Conservation (phyloP, 2,329 filamentous ascomycete genomes). For the Ophiostoma novo-ulmi region DNA sequence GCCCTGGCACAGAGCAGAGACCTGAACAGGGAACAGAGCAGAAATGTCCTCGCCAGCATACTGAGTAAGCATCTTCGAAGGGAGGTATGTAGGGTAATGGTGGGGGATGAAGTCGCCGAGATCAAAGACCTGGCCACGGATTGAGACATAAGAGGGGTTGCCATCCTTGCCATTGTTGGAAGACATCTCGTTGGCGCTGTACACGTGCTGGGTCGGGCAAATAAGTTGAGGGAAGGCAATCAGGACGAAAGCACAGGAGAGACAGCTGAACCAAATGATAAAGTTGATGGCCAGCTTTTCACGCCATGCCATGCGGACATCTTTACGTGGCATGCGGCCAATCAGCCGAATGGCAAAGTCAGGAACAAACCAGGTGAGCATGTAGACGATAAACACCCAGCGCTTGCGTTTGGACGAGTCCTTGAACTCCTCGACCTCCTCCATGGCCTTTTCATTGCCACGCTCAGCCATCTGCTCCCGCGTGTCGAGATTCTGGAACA, state of each 20-base stretch:
- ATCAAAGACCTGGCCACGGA: conserved; percentile 87
- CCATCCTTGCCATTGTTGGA: conserved; percentile 66
- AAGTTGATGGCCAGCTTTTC: conserved; percentile 98
- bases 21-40: conserved; percentile 84
- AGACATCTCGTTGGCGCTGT: conserved; percentile 69
- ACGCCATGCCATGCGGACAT: conserved; percentile 88
- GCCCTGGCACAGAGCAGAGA: conserved; percentile 84
- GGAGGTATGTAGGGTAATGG: conserved; percentile 69
- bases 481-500: conserved; percentile 97
- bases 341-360: conserved; percentile 73
- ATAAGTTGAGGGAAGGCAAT: conserved; percentile 80
- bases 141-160: conserved; percentile 63
- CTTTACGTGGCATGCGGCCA: conserved; percentile 84
- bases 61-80: conserved; percentile 60
- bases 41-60: conserved; percentile 90
- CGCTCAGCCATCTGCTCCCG: conserved; percentile 93
- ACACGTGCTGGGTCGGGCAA: conserved; percentile 88
- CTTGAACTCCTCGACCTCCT: conserved; percentile 80
- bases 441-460: conserved; percentile 81
- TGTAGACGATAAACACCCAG: conserved; percentile 80
- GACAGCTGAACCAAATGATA: conserved; percentile 87
- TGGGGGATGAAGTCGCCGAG: conserved; percentile 64
- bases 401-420: conserved; percentile 77
- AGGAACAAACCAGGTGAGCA: conserved; percentile 81
- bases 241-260: conserved; percentile 78